Evolutionary conservation across 495 filamentous ascomycete species (phyloP).

Genomic region (Sporormia fimetaria): DNA sequence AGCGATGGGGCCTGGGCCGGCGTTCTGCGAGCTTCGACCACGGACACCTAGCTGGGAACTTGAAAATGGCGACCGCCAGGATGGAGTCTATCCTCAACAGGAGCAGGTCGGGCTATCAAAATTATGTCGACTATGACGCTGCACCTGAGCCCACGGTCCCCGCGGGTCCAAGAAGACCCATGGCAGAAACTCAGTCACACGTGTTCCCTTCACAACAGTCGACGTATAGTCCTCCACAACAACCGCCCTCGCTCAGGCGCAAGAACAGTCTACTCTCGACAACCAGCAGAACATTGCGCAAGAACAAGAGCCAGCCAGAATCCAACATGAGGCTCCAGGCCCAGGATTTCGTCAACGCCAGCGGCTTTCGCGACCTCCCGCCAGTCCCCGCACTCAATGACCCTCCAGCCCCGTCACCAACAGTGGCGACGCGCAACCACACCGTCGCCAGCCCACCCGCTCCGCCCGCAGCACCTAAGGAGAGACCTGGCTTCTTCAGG

Average conservation of each 20-base stretch:
- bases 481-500: constrained; percentile 81
- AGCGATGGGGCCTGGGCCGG: constrained; percentile 48
- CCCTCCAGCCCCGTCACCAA: constrained; percentile 42
- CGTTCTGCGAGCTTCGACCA: constrained; percentile 74
- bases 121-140: constrained; percentile 57
- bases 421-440: constrained; percentile 43
- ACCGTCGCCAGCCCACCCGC: constrained; percentile 29
- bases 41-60: constrained; percentile 32
- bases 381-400: constrained; percentile 23
- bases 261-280: constrained; percentile 55
- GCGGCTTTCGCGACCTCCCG: constrained; percentile 21
- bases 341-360: constrained; percentile 30
- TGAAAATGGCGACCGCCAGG: constrained; percentile 11
- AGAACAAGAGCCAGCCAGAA: constrained; percentile 46
- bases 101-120: constrained; percentile 22
- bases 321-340: constrained; percentile 30
- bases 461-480: constrained; percentile 39
- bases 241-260: constrained; percentile 36
- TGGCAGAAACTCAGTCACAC: constrained; percentile 37
- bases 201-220: constrained; percentile 19
- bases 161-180: constrained; percentile 54
- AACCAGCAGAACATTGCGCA: constrained; percentile 44
- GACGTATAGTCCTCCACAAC: constrained; percentile 25
- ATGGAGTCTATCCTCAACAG: constrained; percentile 23
- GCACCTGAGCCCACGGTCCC: constrained; percentile 84